Percentiles rank a stretch among this genome's conserved stretches.
Evolutionary conservation across 192 early-diverging fungal genomes (phyloP).

Genomic region (Tieghemiomyces parasiticus): DNA sequence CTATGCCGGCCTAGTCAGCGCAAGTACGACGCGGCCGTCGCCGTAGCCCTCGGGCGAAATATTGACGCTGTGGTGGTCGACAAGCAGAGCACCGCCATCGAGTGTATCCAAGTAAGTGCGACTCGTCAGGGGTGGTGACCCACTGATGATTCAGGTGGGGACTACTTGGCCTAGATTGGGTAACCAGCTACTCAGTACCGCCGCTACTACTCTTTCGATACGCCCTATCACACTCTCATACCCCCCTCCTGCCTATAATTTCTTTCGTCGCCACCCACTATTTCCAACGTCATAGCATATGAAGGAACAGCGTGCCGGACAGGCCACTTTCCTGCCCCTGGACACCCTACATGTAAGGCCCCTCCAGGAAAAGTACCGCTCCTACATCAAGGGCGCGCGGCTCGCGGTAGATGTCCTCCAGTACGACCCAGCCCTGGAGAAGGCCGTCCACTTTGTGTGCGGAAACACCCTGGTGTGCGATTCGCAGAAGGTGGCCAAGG

Average conservation of each 20-base stretch:
- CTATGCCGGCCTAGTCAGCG: constrained; percentile 85
- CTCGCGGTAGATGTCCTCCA: constrained; percentile 90
- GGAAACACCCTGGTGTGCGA: constrained; percentile 91
- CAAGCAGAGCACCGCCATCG: constrained; percentile 76
- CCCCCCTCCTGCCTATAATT: too few species aligned
- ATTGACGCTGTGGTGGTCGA: constrained; percentile 95
- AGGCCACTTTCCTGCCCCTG: constrained; percentile 88
- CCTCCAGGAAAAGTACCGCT: constrained; percentile 69
- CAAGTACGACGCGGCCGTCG: constrained; percentile 77
- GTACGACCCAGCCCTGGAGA: constrained; percentile 59
- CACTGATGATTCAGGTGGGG: too few species aligned
- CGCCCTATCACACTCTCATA: not conserved
- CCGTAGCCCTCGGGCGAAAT: constrained; percentile 77
- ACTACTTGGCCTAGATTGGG: too few species aligned
- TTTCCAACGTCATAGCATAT: constrained; percentile 53
- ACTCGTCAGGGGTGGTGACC: too few species aligned
- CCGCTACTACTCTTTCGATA: too few species aligned
- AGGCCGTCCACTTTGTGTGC: constrained; percentile 79
- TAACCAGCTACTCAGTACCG: too few species aligned
- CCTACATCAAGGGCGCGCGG: constrained; percentile 61
- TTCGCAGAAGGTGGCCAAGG: constrained; percentile 61
- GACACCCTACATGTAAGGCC: constrained; percentile 59
- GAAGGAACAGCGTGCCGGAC: constrained; percentile 79
- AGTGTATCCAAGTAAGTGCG: constrained; percentile 82
- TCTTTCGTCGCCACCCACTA: too few species aligned